Evolutionary conservation across 73 alveolate genomes (phyloP).

Genomic region (Tetrahymena thermophila): DNA sequence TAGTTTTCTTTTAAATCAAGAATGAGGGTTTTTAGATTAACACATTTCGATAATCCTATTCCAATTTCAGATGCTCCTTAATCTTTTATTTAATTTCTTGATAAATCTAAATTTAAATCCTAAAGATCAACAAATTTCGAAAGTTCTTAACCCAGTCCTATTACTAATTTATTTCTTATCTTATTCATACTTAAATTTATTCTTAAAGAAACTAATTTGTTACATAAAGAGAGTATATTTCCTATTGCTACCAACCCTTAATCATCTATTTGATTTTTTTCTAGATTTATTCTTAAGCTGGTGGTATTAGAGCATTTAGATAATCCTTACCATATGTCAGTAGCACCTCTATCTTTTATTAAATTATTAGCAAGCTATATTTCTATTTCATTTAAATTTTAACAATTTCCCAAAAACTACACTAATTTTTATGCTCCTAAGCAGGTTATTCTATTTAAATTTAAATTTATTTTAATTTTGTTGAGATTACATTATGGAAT

Average conservation of each 20-base stretch:
- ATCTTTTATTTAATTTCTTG: not conserved
- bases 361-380: not conserved
- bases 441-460: not conserved
- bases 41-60: not conserved
- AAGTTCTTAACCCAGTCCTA: not conserved
- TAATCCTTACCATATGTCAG: not conserved
- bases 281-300: no score
- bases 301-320: not conserved
- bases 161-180: not conserved
- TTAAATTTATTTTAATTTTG: no score
- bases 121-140: not conserved
- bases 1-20: not conserved
- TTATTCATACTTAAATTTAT: no score
- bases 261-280: not conserved
- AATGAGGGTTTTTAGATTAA: not conserved
- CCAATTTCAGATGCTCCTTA: not conserved
- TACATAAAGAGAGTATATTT: not conserved
- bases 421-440: not conserved
- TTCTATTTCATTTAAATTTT: not conserved
- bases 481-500: not conserved
- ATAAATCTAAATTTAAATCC: not conserved
- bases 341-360: not conserved
- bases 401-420: not conserved
- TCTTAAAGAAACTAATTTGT: no score
- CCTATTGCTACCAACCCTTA: not conserved